phyloP scores from a whole-genome alignment of 2,329 filamentous ascomycete genomes.

The Aspergillus texensis region DNA sequence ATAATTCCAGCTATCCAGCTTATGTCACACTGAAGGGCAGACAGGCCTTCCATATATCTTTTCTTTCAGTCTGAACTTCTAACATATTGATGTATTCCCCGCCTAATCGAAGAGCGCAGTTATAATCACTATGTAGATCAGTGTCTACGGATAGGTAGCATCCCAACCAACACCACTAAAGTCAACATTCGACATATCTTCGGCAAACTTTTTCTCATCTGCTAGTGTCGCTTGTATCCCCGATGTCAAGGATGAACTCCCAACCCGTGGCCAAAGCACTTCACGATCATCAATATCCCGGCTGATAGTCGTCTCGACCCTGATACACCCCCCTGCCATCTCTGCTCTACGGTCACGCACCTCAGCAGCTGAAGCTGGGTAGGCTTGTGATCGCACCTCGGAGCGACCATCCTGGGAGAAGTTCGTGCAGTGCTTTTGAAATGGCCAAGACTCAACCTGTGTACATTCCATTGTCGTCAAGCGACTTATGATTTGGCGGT shows the following conservation, averaged over 20 bases:
- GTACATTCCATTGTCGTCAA: neutral
- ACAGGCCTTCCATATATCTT: too few species aligned
- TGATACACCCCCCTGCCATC: neutral
- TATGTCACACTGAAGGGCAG: too few species aligned
- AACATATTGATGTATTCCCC: neutral
- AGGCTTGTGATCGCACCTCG: constrained; percentile 5
- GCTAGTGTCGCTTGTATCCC: neutral
- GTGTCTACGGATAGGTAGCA: neutral
- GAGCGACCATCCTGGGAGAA: constrained; percentile 2
- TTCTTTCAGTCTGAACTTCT: neutral
- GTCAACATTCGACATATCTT: constrained; percentile 1
- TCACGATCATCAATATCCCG: neutral
- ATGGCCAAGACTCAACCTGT: neutral
- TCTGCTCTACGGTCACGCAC: neutral
- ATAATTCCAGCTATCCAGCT: too few species aligned
- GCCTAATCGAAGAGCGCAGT: too few species aligned
- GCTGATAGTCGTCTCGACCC: neutral
- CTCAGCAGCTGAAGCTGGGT: neutral
- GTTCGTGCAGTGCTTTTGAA: constrained; percentile 3
- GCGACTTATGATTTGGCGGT: neutral
- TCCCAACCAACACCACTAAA: neutral
- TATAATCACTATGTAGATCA: neutral
- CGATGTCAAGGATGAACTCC: neutral
- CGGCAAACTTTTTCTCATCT: neutral
- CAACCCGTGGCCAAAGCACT: neutral